Evolutionary conservation across 345 rosid genomes (phyloP), one percentile per base, ranked within the genome.

Genomic region (Bruguiera sexangula): DNA sequence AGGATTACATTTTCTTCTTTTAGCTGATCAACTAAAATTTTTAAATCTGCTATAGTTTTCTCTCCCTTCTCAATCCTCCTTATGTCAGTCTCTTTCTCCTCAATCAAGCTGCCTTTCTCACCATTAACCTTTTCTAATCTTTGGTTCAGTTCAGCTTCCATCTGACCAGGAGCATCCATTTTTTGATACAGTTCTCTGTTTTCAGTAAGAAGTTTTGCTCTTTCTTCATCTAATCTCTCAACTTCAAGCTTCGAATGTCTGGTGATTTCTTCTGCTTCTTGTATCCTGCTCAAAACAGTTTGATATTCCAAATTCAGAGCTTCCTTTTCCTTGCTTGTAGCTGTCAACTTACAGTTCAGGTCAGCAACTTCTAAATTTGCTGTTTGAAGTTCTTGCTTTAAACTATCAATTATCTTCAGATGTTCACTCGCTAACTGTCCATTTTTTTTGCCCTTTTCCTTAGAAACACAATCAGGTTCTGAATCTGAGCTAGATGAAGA

Each of bases 401-500:
- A 37, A 50, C 73, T 81, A 39, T 77, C 85, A 60, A 76, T 73
- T 67, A 75, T 67, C 48, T 74, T 80, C 82, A 78, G 87, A 65
- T 74, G 63, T 67, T 82, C 89, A 64, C 67, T 82, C 68, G 82
- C 81, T 64, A 81, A 48, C 54, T 82, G 71, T 60, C 94, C 97
- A 76, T 90, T 90, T 79, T 83, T 85, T 66, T 83, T 73, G 48
- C 73, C 71, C 81, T 73, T 79, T 39, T 65, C 66, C 73, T 82
- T 86, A 0, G 90, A 77, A 76, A 84, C 78, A 77, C 77, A 43
- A 77, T 87, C 92, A 37, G 93, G 81, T 73, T 89, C 97, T 26
- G 89, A 79, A 64, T 83, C 86, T 46, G 98, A 94, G 81, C 92
- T 89, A 19, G 96, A 95, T 0, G 92, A 88, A 75, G 88, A 82